Base-by-base conservation (phyloP, 2,329 filamentous ascomycete genomes). In the Lasiodiplodia hormozganensis region DNA sequence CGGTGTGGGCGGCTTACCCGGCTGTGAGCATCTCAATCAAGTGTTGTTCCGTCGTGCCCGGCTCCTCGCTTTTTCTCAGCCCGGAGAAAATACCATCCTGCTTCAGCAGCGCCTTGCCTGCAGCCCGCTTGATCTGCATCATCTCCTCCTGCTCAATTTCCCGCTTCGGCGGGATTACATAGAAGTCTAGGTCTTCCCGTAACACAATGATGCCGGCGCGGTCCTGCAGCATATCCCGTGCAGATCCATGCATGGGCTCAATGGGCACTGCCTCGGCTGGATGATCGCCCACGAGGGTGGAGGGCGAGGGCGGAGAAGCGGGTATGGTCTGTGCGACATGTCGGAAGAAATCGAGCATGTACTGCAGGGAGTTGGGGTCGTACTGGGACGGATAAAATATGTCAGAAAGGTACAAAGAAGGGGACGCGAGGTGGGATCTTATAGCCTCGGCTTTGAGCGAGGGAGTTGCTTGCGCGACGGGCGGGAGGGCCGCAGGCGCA, bases 291-390 rank as follows among this genome's bases (percentile, higher is more conserved):
- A 67, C 65, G 49, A 73, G 72, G 21, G 86, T 88, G 40, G 79
- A 77, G 36, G 90, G 88, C 65, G 92, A 92, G 36, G 86, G 85
- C 18, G 87, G 83, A 71, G 92, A 89, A 52, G 88, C 87, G 11
- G 93, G 93, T 73, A 99, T 98, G n/a, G 94, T 96, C 81, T 97
- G 94, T 66, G 96, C 96, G 71, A 99, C 95, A 73, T 90, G 90
- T 72, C 96, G 92, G 85, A 99, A 99, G 82, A 99, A 99, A 76
- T 97, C 95, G 72, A 99, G 88, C 96, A 99, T 99, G 83, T 98
- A 99, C 82, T 98, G 94, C 67, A 99, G 88, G 58, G 95, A 98
- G 65, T 90, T 90, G 28, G 96, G 95, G 81, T 99, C 96, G 83
- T 98, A 99, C 96, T 99, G 83, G 74, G 82, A 82, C 74, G 70